phyloP scores from a whole-genome alignment of 2,329 filamentous ascomycete genomes.

The Fusarium transvaalense region DNA sequence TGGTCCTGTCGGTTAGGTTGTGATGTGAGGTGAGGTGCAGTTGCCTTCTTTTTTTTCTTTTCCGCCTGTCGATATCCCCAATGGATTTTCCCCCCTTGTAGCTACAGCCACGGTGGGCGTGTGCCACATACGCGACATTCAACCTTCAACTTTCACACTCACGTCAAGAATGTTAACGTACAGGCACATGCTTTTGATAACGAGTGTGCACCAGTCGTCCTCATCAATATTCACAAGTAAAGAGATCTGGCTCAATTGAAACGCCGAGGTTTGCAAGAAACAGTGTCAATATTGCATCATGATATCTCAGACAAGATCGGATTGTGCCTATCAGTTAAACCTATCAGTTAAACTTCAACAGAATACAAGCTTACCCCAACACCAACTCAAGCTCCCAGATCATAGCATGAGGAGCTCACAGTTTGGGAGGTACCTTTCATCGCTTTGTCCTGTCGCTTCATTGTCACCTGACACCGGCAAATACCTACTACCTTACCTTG shows the following conservation, averaged over 20 bases:
- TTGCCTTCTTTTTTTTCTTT: slow-evolving; percentile 21
- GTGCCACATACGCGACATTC: slow-evolving; percentile 28
- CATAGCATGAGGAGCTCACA: slow-evolving; percentile 5
- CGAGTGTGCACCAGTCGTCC: slow-evolving; percentile 17
- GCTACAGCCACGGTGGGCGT: slow-evolving; percentile 39
- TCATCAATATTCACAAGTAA: slow-evolving; percentile 45
- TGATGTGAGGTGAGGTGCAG: slow-evolving; percentile 24
- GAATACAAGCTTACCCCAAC: slow-evolving; percentile 39
- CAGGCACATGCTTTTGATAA: slow-evolving; percentile 5
- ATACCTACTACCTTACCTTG: slow-evolving; percentile 1
- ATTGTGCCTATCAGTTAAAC: slow-evolving; percentile 25
- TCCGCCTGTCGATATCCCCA: slow-evolving; percentile 41
- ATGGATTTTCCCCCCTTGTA: slow-evolving; percentile 44
- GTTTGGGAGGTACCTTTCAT: neutral
- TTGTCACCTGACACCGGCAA: slow-evolving; percentile 13
- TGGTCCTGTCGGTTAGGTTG: slow-evolving; percentile 12
- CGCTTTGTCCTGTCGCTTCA: neutral
- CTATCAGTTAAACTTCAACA: slow-evolving; percentile 33
- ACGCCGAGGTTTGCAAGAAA: slow-evolving; percentile 25
- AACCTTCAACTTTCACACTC: slow-evolving; percentile 30
- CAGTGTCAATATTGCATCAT: slow-evolving; percentile 1
- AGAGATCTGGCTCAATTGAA: neutral
- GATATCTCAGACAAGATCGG: slow-evolving; percentile 1
- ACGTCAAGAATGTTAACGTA: neutral
- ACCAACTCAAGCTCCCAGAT: slow-evolving; percentile 17